Base-by-base conservation (phyloP, 768 basidiomycete genomes). In the Nevesoporus exiguus region DNA sequence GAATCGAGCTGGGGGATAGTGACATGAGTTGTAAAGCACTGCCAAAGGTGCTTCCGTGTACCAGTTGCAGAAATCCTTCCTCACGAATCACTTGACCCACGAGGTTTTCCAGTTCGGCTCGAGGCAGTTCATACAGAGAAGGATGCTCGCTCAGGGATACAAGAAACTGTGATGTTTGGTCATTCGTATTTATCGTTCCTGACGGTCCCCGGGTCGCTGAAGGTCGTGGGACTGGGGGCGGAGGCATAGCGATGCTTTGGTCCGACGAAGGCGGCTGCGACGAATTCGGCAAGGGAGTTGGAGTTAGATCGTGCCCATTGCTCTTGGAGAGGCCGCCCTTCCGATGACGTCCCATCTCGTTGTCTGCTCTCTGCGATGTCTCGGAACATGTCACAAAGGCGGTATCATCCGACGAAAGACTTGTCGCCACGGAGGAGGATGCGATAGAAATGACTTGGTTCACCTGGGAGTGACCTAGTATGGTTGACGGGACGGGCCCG, bases 51-150 rank as follows among this genome's bases (percentile, higher is more conserved):
- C 39, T 58, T 52, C 50, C 27, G 10, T 30, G 80, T 61, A 90
- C 92, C 80, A 98, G 76, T 58, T 80, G 78, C 13, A 77, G 70
- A 64, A 97, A 93, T 7, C 91, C 84, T 49, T 93, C 84, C 66
- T 90, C 88, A 49, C 82, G 79, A 17, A 90, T 75, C 22, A 89
- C 77, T 25, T 83, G 77, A 11, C 77, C 75, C 17, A 90, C 77
- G 3, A 86, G 65, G 42, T 69, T 68, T 61, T 88, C 85, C 13
- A 90, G 76, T 7, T 78, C 74, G 11, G 67, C 52, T 31, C 67
- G 72, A 22, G 85, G 67, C 25, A 88, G 66, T 47, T 78, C 69
- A 58, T 87, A 85, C n/a, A 89, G 60, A 1, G 71, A 70, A 0
- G 79, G 72, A 19, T 71, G 61, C 33, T 82, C 74, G 37, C 70